phyloP scores from a whole-genome alignment of 208 protist genomes.

The Naegleria gruberi region DNA sequence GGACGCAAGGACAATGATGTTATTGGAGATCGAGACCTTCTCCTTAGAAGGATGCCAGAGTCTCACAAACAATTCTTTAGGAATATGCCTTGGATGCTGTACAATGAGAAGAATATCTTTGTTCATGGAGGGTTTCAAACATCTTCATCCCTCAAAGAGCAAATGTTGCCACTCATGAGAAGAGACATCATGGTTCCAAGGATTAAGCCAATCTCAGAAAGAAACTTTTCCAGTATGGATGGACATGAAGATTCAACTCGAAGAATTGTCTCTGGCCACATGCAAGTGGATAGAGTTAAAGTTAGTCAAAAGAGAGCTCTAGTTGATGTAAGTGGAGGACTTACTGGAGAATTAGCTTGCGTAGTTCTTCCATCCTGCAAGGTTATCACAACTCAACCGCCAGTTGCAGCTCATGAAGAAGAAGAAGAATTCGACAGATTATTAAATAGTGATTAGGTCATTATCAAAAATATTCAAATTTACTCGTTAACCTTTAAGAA shows the following conservation, averaged over 20 bases:
- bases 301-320: background rate
- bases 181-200: background rate
- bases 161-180: background rate
- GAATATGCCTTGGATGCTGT: background rate
- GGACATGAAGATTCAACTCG: background rate
- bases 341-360: background rate
- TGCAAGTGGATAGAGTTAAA: background rate
- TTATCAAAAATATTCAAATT: background rate
- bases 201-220: background rate
- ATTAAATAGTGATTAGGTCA: background rate
- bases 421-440: background rate
- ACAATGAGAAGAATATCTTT: background rate
- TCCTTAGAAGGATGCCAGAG: background rate
- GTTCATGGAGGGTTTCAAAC: background rate
- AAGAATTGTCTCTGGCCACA: background rate
- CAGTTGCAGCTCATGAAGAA: background rate
- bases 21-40: background rate
- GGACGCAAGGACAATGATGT: background rate
- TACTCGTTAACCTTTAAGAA: background rate
- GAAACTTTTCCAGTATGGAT: background rate
- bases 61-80: background rate
- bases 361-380: background rate
- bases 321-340: background rate
- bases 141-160: background rate
- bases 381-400: background rate